Evolutionary conservation across 345 rosid genomes (phyloP).

Genomic region (Eucalyptus coolabah): DNA sequence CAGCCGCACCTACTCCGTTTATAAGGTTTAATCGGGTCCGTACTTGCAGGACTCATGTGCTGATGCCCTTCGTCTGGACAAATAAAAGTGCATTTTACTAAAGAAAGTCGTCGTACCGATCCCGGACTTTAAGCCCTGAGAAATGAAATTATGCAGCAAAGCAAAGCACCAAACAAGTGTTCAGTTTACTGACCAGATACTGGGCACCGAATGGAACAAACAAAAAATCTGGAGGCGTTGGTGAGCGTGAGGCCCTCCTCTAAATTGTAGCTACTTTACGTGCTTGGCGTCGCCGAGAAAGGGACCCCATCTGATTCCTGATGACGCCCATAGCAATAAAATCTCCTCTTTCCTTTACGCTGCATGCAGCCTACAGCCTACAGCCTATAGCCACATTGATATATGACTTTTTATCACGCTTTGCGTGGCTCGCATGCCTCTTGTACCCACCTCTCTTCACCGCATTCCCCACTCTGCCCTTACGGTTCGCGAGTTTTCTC

Average conservation of each 20-base stretch:
- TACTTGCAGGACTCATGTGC: not conserved
- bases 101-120: not conserved
- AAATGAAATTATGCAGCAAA: not conserved
- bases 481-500: not conserved
- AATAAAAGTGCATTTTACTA: not conserved
- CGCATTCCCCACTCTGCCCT: not conserved
- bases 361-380: not conserved
- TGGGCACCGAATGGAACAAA: not conserved
- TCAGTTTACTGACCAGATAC: not conserved
- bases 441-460: not conserved
- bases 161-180: not conserved
- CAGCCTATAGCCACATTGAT: not conserved
- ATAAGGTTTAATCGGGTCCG: not conserved
- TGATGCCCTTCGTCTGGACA: not conserved
- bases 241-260: not conserved
- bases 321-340: not conserved
- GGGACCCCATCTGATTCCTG: not conserved
- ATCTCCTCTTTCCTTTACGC: not conserved
- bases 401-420: not conserved
- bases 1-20: not conserved
- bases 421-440: not conserved
- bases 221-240: not conserved
- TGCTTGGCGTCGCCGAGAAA: not conserved
- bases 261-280: not conserved
- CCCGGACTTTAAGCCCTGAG: not conserved